Percentiles rank a stretch among this genome's conserved stretches.
Evolutionary conservation across 805 yeast species (phyloP).

Genomic region (Torulaspora maleeae): DNA sequence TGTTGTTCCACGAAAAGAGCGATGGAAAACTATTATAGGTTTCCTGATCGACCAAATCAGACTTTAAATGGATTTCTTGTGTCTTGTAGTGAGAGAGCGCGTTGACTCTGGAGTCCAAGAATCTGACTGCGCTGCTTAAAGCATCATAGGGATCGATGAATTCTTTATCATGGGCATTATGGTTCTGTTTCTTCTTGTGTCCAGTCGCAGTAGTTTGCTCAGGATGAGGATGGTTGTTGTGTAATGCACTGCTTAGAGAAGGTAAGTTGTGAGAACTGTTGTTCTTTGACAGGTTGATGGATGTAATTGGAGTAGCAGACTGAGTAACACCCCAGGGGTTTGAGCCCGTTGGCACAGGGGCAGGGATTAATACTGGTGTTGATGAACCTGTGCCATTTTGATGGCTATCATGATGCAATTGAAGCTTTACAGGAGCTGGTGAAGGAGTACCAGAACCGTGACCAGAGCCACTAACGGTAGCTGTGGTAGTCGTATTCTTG

Average conservation of each 20-base stretch:
- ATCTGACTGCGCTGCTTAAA: conserved; percentile 42
- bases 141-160: conserved; percentile 46
- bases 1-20: conserved; percentile 45
- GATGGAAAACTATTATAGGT: conserved; percentile 39
- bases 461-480: conserved; percentile 11
- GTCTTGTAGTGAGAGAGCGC: conserved; percentile 38
- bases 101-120: conserved; percentile 46
- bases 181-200: conserved; percentile 32
- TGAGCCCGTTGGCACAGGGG: conserved; percentile 32
- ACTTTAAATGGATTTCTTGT: conserved; percentile 39
- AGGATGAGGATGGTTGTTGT: conserved; percentile 25
- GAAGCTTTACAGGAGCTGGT: conserved; percentile 31
- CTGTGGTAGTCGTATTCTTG: conserved; percentile 13
- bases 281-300: conserved; percentile 25
- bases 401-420: conserved; percentile 25
- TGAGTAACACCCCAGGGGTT: conserved; percentile 37
- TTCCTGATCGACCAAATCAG: conserved; percentile 28
- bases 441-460: conserved; percentile 25
- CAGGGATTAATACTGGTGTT: conserved; percentile 33
- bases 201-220: conserved; percentile 17
- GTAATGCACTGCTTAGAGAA: conserved; percentile 26
- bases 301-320: conserved; percentile 27
- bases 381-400: conserved; percentile 14
- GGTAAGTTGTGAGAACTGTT: conserved; percentile 28
- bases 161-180: conserved; percentile 34